phyloP scores from a whole-genome alignment of 1,139 yeast species.

The Blastobotrys ciferrii region DNA sequence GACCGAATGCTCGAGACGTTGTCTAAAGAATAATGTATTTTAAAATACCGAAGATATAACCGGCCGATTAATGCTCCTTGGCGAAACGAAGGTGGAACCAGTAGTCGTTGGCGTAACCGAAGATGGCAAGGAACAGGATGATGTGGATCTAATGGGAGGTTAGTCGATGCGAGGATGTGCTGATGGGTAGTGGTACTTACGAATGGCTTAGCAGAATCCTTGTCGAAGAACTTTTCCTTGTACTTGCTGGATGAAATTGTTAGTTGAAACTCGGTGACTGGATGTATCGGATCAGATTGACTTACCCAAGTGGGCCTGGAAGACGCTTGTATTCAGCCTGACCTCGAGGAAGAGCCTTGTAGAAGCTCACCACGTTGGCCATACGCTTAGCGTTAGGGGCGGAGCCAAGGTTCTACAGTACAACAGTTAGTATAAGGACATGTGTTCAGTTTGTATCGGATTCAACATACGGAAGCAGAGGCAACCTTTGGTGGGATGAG shows the following conservation, averaged over 20 bases:
- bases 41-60: background rate
- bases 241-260: constrained; percentile 37
- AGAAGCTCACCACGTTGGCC: constrained; percentile 91
- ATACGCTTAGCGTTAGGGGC: constrained; percentile 97
- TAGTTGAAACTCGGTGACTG: background rate
- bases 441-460: too few species aligned
- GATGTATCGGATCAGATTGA: too few species aligned
- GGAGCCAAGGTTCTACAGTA: constrained; percentile 82
- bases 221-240: constrained; percentile 67
- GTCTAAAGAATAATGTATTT: constrained; percentile 5
- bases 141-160: constrained; percentile 51
- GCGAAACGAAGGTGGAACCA: constrained; percentile 79
- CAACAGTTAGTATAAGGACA: background rate
- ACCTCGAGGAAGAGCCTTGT: constrained; percentile 95
- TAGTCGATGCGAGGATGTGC: background rate
- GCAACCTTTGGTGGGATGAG: constrained; percentile 99
- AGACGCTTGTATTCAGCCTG: constrained; percentile 27
- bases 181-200: constrained; percentile 7
- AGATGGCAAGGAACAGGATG: constrained; percentile 63
- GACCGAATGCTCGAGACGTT: background rate
- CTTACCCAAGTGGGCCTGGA: constrained; percentile 17
- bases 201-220: constrained; percentile 71
- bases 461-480: constrained; percentile 84
- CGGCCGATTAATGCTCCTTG: constrained; percentile 21
- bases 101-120: constrained; percentile 93